Base-by-base conservation (phyloP, 1,139 yeast species). In the Starmera stellimalicola region DNA sequence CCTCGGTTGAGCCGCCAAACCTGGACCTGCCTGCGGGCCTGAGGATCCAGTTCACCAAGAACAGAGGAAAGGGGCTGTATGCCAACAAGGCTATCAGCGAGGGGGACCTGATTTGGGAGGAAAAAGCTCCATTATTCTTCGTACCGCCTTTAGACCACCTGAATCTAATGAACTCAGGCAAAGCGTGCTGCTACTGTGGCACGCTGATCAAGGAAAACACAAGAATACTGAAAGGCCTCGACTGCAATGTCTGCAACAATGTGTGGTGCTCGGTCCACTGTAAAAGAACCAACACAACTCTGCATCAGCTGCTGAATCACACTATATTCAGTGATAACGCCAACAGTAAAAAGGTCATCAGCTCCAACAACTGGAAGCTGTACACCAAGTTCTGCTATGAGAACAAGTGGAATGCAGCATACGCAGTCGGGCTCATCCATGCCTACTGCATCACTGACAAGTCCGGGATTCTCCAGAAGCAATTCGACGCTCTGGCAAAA, bases 151-250 rank as follows among this genome's bases (percentile, higher is more conserved):
- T 83, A 45, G 91, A 82, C 14, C 71, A 79, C 41, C 56, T 75
- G 23, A 68, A 73, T 31, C 59, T 84, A 38, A 73, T 83, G 42
- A 68, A 71, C 33, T 54, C 60, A 15, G 88, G 93, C 0, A 73
- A 73, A 46, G 85, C 88, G 4, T 88, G 97, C 54, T 67, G 88
- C 2, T 70, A 71, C 48, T 88, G 97, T 61, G 88, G 94, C 1
- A 65, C 80, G 4, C 58, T 81, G 31, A 66, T 68, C 36, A 62
- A 48, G 42, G 48, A 53, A 24, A 40, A 51, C 1, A 55, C 58
- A 27, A 54, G 52, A 19, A 56, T 68, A 11, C 57, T 65, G 40
- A 65, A 63, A 44, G 80, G 83, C 3, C 63, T 80, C 34, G 84
- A 77, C 42, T 83, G 94, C 52, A 66, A 70, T 37, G 65, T 68